phyloP scores from a whole-genome alignment of 164 flowering plant species.

The Umbellularia californica region DNA sequence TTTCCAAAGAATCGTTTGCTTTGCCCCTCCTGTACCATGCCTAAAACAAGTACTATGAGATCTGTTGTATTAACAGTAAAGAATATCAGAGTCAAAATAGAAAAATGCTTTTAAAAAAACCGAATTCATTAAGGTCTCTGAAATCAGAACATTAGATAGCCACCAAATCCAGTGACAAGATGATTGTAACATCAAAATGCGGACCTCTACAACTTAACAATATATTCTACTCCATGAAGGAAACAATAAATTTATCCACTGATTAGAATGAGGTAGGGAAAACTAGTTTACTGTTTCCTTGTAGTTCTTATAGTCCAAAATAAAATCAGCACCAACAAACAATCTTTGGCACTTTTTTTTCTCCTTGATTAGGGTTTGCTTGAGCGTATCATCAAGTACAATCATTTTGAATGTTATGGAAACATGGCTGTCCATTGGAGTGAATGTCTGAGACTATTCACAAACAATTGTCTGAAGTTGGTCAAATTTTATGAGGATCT shows the following conservation, averaged over 20 bases:
- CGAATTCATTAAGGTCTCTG: background rate
- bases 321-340: too few relatives aligned
- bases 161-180: constrained; percentile 1
- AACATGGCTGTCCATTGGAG: too few relatives aligned
- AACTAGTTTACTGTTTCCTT: background rate
- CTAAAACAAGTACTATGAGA: constrained; percentile 26
- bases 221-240: background rate
- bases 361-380: too few relatives aligned
- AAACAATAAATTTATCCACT: background rate
- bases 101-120: background rate
- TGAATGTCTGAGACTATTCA: too few relatives aligned
- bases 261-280: background rate
- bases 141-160: background rate
- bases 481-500: too few relatives aligned
- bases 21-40: constrained; percentile 92
- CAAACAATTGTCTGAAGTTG: too few relatives aligned
- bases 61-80: background rate
- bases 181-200: background rate
- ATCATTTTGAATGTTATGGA: too few relatives aligned
- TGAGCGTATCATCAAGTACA: too few relatives aligned
- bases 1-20: constrained; percentile 52
- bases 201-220: background rate
- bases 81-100: background rate
- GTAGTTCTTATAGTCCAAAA: too few relatives aligned
- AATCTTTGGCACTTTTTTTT: too few relatives aligned